Conservation (phyloP, 179 eudicot species). For the Corrigiola litoralis region DNA sequence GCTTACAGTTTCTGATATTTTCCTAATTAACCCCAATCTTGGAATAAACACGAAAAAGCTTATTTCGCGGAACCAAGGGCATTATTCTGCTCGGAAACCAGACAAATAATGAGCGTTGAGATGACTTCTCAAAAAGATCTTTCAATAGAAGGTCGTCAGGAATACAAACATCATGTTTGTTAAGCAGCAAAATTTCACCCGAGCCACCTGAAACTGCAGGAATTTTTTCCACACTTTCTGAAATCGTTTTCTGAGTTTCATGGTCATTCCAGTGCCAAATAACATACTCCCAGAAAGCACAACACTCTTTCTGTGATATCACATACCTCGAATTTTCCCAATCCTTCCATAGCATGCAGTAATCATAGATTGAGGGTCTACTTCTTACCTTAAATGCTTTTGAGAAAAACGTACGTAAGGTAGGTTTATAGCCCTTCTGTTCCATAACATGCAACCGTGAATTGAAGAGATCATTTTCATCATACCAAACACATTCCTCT, state of each 20-base stretch:
- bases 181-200: slow-evolving; percentile 25
- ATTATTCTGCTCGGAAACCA: slow-evolving; percentile 51
- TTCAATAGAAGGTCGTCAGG: slow-evolving; percentile 59
- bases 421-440: slow-evolving; percentile 26
- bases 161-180: slow-evolving; percentile 46
- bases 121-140: slow-evolving; percentile 40
- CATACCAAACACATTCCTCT: slow-evolving; percentile 51
- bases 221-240: slow-evolving; percentile 34
- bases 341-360: slow-evolving; percentile 52
- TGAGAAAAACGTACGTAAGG: slow-evolving; percentile 37
- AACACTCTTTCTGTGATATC: slow-evolving; percentile 32
- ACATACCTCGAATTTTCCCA: slow-evolving; percentile 48
- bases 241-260: slow-evolving; percentile 24
- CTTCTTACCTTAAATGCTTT: slow-evolving; percentile 33
- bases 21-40: slow-evolving; percentile 52
- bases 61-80: slow-evolving; percentile 29
- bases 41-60: slow-evolving; percentile 42
- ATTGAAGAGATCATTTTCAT: slow-evolving; percentile 40
- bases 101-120: slow-evolving; percentile 39
- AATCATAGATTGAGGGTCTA: slow-evolving; percentile 48
- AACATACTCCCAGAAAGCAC: slow-evolving; percentile 52
- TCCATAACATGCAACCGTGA: slow-evolving; percentile 38
- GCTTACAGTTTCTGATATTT: slow-evolving; percentile 38
- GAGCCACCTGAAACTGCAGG: slow-evolving; percentile 38
- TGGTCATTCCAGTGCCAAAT: slow-evolving; percentile 25